Conservation (phyloP, 345 rosid genomes). For the Arabidopsis suecica region DNA sequence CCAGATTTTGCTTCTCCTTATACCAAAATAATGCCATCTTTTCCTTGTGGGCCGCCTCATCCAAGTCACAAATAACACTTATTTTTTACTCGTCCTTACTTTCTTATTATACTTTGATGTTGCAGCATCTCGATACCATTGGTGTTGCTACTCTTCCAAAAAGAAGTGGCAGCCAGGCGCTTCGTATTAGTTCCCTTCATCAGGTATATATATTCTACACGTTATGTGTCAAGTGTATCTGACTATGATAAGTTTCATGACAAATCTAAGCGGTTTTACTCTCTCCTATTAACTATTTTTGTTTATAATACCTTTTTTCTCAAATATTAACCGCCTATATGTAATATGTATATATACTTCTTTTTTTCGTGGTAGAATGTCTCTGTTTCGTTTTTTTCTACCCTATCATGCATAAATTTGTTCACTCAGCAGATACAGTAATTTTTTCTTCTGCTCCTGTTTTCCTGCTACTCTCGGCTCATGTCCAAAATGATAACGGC, state of each 20-base stretch:
- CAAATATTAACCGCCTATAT: not conserved
- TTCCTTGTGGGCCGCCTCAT: slow-evolving; percentile 9
- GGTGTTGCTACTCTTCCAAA: slow-evolving; percentile 90
- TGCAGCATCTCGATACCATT: slow-evolving; percentile 86
- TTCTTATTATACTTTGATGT: slow-evolving; percentile 23
- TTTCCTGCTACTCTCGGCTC: not conserved
- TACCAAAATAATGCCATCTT: slow-evolving; percentile 4
- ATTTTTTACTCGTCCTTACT: slow-evolving; percentile 5
- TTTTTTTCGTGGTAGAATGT: not conserved
- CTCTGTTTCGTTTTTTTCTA: not conserved
- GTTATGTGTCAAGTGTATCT: slow-evolving; percentile 5
- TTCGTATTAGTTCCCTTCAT: slow-evolving; percentile 95
- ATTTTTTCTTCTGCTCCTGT: not conserved
- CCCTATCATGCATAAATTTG: not conserved
- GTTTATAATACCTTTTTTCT: not conserved
- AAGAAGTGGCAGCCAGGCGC: slow-evolving; percentile 77
- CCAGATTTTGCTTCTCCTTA: slow-evolving; percentile 23
- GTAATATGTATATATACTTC: not conserved
- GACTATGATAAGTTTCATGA: slow-evolving; percentile 12
- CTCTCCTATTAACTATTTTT: slow-evolving; percentile 10
- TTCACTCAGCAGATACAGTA: slow-evolving; percentile 9
- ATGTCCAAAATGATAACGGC: slow-evolving; percentile 1
- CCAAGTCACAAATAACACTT: slow-evolving; percentile 6
- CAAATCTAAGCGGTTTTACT: not conserved
- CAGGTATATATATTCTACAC: slow-evolving; percentile 59